A percentile compares a stretch with the other conserved stretches of the same genome.
These are phyloP conservation scores for Ambrosia trifida DNA, from an alignment of 129 eudicot genomes.

Conservation along the genomic window DNA sequence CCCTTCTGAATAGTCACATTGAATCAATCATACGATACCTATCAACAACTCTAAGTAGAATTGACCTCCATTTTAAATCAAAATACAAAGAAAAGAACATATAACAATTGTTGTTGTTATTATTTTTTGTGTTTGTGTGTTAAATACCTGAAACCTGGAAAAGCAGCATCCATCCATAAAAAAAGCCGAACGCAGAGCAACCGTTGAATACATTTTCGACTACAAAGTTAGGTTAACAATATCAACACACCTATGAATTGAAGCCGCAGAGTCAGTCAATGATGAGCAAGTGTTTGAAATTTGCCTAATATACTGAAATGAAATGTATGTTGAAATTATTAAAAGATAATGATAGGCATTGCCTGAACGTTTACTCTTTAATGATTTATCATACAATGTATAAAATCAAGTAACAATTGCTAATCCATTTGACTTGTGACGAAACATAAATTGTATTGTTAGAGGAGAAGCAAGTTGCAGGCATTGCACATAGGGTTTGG, in stretches of 20 bases:
- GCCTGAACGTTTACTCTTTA: neutral
- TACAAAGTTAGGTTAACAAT: conserved; percentile 6
- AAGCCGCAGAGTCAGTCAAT: conserved; percentile 8
- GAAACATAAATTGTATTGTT: no score
- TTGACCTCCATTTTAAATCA: neutral
- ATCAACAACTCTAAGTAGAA: neutral
- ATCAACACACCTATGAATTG: conserved; percentile 1
- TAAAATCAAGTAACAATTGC: no score
- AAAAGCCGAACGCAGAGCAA: conserved; percentile 34
- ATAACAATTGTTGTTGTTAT: neutral
- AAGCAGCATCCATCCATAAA: conserved; percentile 33
- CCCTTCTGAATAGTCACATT: neutral
- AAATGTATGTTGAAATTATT: neutral
- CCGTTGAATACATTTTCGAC: conserved; percentile 42
- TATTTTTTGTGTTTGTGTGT: no score
- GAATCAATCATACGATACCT: neutral
- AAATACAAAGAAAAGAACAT: neutral
- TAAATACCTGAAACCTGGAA: conserved; percentile 42
- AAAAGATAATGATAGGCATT: neutral
- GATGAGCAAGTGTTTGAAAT: no score
- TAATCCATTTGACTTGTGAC: no score
- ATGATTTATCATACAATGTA: neutral
- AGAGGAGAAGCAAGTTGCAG: no score
- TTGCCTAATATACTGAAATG: conserved; percentile 22
- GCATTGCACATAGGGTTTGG: no score